These are phyloP conservation scores for Nasturtium officinale DNA, from an alignment of 345 rosid species.

Conservation along the genomic window DNA sequence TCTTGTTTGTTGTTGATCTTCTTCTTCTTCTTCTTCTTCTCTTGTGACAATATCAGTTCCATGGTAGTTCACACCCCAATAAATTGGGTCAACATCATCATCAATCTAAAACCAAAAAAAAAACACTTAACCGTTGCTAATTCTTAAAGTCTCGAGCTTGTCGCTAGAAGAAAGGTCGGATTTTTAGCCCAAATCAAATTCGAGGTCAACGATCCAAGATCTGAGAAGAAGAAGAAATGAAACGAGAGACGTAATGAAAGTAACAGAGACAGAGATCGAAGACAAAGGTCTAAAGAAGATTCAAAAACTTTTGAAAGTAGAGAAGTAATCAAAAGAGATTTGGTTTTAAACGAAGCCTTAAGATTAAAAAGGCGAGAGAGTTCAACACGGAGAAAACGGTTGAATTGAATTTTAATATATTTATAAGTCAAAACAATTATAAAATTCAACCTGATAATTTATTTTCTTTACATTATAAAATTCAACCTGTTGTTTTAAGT, in stretches of 20 bases:
- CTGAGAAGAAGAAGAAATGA: conserved; percentile 29
- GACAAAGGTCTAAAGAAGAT: conserved; percentile 18
- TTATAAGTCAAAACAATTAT: not conserved
- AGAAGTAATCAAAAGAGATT: conserved; percentile 37
- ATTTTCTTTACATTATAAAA: conserved; percentile 7
- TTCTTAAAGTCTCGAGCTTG: conserved; percentile 20
- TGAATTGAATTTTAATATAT: conserved; percentile 37
- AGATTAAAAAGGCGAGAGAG: conserved; percentile 49
- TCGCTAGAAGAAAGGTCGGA: conserved; percentile 19
- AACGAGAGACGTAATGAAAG: not conserved
- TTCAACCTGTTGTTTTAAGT: not conserved
- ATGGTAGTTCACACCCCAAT: conserved; percentile 61
- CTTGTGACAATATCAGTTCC: conserved; percentile 59
- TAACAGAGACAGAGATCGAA: conserved; percentile 31
- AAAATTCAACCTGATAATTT: conserved; percentile 3
- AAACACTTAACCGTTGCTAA: conserved; percentile 6
- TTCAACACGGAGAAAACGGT: conserved; percentile 67
- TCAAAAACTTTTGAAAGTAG: conserved; percentile 13
- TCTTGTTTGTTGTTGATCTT: conserved; percentile 32
- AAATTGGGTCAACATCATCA: conserved; percentile 55
- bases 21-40: conserved; percentile 28
- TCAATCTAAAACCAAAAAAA: conserved; percentile 17
- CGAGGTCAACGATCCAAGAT: conserved; percentile 40
- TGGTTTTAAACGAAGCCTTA: conserved; percentile 30
- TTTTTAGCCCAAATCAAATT: conserved; percentile 31